A percentile compares a stretch with the other conserved stretches of the same genome.
Conservation (phyloP, 164 flowering plant genomes). For the Vitis riparia region DNA sequence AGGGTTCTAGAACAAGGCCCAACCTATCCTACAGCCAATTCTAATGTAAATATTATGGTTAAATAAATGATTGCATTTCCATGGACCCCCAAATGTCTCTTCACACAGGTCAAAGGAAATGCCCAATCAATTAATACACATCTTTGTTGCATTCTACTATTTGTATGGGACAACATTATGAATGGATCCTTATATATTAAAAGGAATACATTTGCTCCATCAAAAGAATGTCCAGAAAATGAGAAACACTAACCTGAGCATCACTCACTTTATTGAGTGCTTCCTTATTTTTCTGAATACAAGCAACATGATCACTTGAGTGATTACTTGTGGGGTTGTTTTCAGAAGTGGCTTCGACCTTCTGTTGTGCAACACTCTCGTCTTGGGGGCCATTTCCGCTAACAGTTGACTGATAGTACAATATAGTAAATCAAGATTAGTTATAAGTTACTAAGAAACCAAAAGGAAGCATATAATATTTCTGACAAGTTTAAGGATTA, state of each 20-base stretch:
- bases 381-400: conserved; percentile 24
- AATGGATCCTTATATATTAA: no score
- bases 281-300: conserved; percentile 38
- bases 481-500: not conserved
- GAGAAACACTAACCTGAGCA: conserved; percentile 61
- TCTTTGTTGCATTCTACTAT: no score
- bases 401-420: conserved; percentile 27
- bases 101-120: no score
- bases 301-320: conserved; percentile 45
- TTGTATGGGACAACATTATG: no score
- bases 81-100: no score
- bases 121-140: no score
- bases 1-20: no score
- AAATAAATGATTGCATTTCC: no score
- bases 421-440: not conserved
- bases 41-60: no score
- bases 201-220: no score
- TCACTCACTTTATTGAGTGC: conserved; percentile 73
- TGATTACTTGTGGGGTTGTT: conserved; percentile 56
- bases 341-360: conserved; percentile 46
- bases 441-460: not conserved
- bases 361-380: conserved; percentile 42
- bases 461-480: not conserved
- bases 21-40: no score
- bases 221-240: not conserved